These are phyloP conservation scores for Penicillium fuscoglaucum DNA, from an alignment of 2,329 filamentous ascomycete genomes.

Conservation along the genomic window DNA sequence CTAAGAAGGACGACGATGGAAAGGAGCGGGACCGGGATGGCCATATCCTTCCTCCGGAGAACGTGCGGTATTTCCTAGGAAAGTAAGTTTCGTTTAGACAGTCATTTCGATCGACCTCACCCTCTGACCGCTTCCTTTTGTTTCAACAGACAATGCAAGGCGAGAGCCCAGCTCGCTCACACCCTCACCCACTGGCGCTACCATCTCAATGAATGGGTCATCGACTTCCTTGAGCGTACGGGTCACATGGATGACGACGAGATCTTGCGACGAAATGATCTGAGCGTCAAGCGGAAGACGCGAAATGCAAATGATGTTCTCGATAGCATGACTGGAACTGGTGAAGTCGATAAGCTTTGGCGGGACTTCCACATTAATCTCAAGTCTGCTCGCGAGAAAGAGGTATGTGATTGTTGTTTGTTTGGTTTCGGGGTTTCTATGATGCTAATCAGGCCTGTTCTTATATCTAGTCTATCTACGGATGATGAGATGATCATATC, in stretches of 20 bases:
- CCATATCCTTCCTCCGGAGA: slow-evolving; percentile 46
- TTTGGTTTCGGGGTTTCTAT: neutral
- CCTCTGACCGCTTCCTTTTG: neutral
- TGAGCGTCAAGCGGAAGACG: slow-evolving; percentile 60
- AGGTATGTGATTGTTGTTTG: slow-evolving; percentile 33
- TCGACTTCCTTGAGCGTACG: slow-evolving; percentile 59
- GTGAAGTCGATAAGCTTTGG: slow-evolving; percentile 64
- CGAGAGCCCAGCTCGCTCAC: slow-evolving; percentile 69
- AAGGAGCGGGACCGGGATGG: slow-evolving; percentile 48
- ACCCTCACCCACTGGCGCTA: slow-evolving; percentile 73
- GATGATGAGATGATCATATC: neutral
- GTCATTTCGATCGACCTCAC: neutral
- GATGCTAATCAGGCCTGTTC: neutral
- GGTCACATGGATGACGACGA: slow-evolving; percentile 59
- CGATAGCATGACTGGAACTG: slow-evolving; percentile 61
- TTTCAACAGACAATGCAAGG: slow-evolving; percentile 53
- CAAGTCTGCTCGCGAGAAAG: slow-evolving; percentile 56
- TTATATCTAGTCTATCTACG: slow-evolving; percentile 16
- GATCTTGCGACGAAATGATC: slow-evolving; percentile 61
- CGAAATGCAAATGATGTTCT: slow-evolving; percentile 65
- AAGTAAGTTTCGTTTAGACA: slow-evolving; percentile 34
- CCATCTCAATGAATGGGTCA: slow-evolving; percentile 70
- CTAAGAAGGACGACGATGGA: slow-evolving; percentile 33
- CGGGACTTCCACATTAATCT: slow-evolving; percentile 64
- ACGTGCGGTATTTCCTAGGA: slow-evolving; percentile 55